These are phyloP conservation scores for Tympanopsis confertula DNA, from an alignment of 2,329 filamentous ascomycete species.

Conservation along the genomic window DNA sequence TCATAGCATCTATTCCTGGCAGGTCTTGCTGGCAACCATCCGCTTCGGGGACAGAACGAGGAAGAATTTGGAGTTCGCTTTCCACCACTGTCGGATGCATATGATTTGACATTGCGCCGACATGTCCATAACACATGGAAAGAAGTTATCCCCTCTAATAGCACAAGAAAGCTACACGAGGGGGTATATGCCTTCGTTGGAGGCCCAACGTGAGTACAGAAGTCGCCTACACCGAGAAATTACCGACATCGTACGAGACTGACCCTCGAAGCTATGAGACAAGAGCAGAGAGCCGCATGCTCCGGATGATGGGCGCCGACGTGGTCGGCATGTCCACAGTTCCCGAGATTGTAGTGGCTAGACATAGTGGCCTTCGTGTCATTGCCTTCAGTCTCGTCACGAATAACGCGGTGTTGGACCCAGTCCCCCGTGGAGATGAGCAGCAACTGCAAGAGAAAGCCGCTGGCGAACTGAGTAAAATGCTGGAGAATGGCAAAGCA, in stretches of 20 bases:
- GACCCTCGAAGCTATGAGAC: conserved; percentile 52
- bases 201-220: conserved; percentile 40
- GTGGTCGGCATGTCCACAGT: conserved; percentile 63
- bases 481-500: conserved; percentile 46
- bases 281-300: conserved; percentile 51
- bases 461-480: conserved; percentile 35
- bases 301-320: conserved; percentile 49
- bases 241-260: too few relatives aligned
- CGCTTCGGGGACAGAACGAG: conserved; percentile 48
- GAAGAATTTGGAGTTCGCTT: conserved; percentile 53
- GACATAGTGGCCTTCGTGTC: conserved; percentile 51
- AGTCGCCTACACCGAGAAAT: background rate
- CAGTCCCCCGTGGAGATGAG: conserved; percentile 46
- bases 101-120: conserved; percentile 48
- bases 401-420: conserved; percentile 48
- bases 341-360: conserved; percentile 54
- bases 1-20: conserved; percentile 49
- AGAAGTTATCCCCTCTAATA: conserved; percentile 26
- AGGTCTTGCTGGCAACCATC: conserved; percentile 47
- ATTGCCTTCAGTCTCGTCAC: conserved; percentile 56
- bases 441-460: conserved; percentile 34
- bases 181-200: conserved; percentile 55
- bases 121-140: conserved; percentile 44
- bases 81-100: conserved; percentile 52
- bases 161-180: conserved; percentile 43